Conservation (phyloP, 495 filamentous ascomycete species). For the Melanomma pulvis-pyrius region DNA sequence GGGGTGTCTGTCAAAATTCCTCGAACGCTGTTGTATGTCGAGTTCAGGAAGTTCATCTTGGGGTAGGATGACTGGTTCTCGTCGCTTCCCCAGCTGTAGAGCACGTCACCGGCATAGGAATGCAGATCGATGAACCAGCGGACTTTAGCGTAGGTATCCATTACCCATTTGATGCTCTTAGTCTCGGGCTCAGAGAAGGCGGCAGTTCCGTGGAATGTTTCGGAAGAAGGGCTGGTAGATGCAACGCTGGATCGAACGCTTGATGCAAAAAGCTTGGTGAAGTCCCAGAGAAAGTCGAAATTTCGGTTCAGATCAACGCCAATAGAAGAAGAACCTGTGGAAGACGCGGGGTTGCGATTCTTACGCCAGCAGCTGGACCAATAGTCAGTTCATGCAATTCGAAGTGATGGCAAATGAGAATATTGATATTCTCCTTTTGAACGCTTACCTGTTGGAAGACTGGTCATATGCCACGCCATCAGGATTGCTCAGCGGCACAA, state of each 20-base stretch:
- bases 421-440: too few relatives aligned
- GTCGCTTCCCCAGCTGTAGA: conserved; percentile 51
- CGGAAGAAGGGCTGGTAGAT: conserved; percentile 54
- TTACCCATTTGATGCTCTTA: conserved; percentile 43
- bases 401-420: too few relatives aligned
- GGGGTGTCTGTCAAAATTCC: conserved; percentile 40
- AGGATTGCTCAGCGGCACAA: conserved; percentile 64
- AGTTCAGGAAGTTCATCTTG: conserved; percentile 47
- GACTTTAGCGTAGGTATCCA: conserved; percentile 47
- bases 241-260: conserved; percentile 46
- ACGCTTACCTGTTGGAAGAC: conserved; percentile 43
- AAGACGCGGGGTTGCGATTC: conserved; percentile 55
- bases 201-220: conserved; percentile 56
- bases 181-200: conserved; percentile 57
- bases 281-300: conserved; percentile 58
- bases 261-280: conserved; percentile 43
- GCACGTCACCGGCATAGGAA: conserved; percentile 46
- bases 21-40: conserved; percentile 44
- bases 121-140: conserved; percentile 53
- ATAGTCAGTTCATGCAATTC: not conserved
- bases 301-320: conserved; percentile 67
- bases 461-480: conserved; percentile 67
- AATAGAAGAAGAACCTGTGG: conserved; percentile 36
- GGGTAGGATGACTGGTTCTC: conserved; percentile 42
- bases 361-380: conserved; percentile 61